Evolutionary conservation across 2,329 filamentous ascomycete genomes (phyloP).

Genomic region (Pseudogymnoascus verrucosus): DNA sequence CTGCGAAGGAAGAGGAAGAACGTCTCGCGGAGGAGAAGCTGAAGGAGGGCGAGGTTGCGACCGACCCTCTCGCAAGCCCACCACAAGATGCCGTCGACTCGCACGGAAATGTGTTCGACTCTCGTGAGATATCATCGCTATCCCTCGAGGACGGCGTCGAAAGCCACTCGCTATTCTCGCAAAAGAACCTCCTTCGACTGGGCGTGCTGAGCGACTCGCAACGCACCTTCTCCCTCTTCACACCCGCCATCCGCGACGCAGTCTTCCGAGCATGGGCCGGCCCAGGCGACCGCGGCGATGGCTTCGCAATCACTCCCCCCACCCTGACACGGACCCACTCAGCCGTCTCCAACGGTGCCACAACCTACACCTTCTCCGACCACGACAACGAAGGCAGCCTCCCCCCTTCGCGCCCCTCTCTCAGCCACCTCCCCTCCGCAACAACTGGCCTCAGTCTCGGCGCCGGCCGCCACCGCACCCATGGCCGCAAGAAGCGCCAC

Average conservation of each 20-base stretch:
- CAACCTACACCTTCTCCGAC: conserved; percentile 68
- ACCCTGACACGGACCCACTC: conserved; percentile 57
- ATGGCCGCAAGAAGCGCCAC: conserved; percentile 71
- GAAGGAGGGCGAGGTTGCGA: conserved; percentile 39
- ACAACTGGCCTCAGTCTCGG: conserved; percentile 57
- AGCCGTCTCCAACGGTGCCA: conserved; percentile 45
- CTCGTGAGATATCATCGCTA: conserved; percentile 66
- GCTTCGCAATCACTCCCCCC: conserved; percentile 27
- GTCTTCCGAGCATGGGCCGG: conserved; percentile 91
- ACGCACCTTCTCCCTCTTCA: conserved; percentile 83
- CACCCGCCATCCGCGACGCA: conserved; percentile 79
- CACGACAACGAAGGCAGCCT: conserved; percentile 52
- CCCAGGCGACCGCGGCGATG: conserved; percentile 53
- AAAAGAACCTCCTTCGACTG: conserved; percentile 82
- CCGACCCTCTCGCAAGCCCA: conserved; percentile 75
- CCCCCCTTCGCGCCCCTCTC: conserved; percentile 59
- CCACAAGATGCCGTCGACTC: conserved; percentile 76
- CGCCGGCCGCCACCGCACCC: conserved; percentile 49
- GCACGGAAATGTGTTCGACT: conserved; percentile 67
- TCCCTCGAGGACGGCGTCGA: conserved; percentile 74
- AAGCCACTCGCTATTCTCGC: conserved; percentile 83
- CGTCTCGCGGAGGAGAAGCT: conserved; percentile 40
- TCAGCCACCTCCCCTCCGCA: conserved; percentile 54
- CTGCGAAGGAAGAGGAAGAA: conserved; percentile 55
- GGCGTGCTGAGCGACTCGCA: conserved; percentile 81